phyloP scores from a whole-genome alignment of 371 early-diverging fungal species.

The Syncephalastrum contaminatum region DNA sequence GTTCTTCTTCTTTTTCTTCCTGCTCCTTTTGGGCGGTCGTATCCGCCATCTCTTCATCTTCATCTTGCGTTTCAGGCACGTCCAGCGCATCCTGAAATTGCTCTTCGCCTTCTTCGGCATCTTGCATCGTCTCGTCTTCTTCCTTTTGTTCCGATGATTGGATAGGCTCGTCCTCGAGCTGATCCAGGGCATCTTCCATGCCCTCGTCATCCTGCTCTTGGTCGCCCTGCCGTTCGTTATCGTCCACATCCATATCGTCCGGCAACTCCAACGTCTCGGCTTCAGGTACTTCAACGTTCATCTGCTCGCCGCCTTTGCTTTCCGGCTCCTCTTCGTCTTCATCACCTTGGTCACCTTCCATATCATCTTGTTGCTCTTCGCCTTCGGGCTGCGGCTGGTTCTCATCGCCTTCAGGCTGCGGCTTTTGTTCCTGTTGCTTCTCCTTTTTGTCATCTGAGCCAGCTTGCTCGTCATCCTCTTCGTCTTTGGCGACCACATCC shows the following conservation, averaged over 20 bases:
- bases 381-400: slow-evolving; percentile 32
- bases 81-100: background rate
- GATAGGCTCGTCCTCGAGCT: slow-evolving; percentile 18
- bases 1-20: slow-evolving; percentile 42
- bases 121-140: slow-evolving; percentile 44
- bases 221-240: slow-evolving; percentile 27
- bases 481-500: slow-evolving; percentile 72
- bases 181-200: slow-evolving; percentile 44
- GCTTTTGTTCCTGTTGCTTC: slow-evolving; percentile 36
- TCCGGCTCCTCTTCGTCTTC: slow-evolving; percentile 39
- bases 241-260: slow-evolving; percentile 60
- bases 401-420: slow-evolving; percentile 25
- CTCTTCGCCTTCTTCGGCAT: slow-evolving; percentile 24
- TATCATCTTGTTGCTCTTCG: slow-evolving; percentile 53
- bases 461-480: slow-evolving; percentile 45
- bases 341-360: slow-evolving; percentile 40
- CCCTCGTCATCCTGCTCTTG: slow-evolving; percentile 26
- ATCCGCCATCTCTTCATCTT: slow-evolving; percentile 43
- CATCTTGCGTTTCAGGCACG: slow-evolving; percentile 17
- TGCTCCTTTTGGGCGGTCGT: slow-evolving; percentile 25
- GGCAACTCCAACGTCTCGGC: slow-evolving; percentile 61
- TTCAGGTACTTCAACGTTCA: slow-evolving; percentile 63
- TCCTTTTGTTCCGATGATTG: slow-evolving; percentile 19
- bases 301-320: slow-evolving; percentile 38
- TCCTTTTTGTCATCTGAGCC: slow-evolving; percentile 27